Percentiles rank a stretch among this genome's conserved stretches.
phyloP scores from a whole-genome alignment of 2,329 filamentous ascomycete genomes.

The Colletotrichum sp. region DNA sequence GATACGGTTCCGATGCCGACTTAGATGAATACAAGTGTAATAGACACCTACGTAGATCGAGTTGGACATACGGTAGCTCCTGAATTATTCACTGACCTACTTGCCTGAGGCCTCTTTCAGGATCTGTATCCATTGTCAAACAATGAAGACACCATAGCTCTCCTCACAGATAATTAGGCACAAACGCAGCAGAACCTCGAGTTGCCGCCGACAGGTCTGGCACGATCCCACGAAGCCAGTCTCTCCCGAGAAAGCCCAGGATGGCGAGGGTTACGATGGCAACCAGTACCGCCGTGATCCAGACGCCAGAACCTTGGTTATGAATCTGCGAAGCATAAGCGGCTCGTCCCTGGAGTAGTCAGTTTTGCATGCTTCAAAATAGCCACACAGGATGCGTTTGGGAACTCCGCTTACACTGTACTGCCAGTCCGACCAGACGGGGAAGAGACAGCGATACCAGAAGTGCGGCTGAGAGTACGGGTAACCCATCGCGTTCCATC shows the following conservation, averaged over 20 bases:
- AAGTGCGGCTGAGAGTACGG: conserved; percentile 37
- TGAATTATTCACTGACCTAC: neutral
- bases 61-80: neutral
- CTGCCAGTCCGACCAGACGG: conserved; percentile 34
- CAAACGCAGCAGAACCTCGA: neutral
- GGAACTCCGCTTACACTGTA: conserved; percentile 33
- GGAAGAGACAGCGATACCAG: conserved; percentile 42
- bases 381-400: neutral
- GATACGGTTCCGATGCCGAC: neutral
- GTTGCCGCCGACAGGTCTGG: neutral
- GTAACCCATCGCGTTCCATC: conserved; percentile 40
- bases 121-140: neutral
- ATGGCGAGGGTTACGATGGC: neutral
- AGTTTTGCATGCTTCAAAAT: neutral
- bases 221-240: neutral
- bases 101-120: neutral
- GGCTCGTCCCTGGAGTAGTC: neutral
- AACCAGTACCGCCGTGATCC: neutral
- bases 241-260: neutral
- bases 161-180: neutral
- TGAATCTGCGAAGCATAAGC: neutral
- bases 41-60: neutral
- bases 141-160: neutral
- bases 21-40: neutral
- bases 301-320: neutral